phyloP scores from a whole-genome alignment of 306 rosid species.

The Amphicarpaea edgeworthii region DNA sequence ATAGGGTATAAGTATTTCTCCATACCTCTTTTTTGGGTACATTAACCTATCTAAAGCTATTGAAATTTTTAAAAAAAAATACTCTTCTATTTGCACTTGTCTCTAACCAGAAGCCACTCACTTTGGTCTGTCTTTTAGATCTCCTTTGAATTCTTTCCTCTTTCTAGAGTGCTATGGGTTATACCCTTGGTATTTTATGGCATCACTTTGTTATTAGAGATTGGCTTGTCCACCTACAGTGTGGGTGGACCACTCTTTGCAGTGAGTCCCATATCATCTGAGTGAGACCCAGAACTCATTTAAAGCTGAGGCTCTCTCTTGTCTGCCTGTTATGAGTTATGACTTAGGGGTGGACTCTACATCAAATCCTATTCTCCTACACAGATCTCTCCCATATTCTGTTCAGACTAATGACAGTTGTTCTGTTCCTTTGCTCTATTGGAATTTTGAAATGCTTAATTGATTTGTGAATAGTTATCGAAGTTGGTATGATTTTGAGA shows the following conservation, averaged over 20 bases:
- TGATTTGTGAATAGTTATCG: constrained; percentile 6
- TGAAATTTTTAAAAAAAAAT: constrained; percentile 14
- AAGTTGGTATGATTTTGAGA: constrained; percentile 14
- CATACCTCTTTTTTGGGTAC: background rate
- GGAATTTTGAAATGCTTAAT: constrained; percentile 24
- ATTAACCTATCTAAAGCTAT: background rate
- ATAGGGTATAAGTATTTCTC: constrained; percentile 76
- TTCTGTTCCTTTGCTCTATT: constrained; percentile 1
- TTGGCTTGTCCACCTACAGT: background rate
- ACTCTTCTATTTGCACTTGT: constrained; percentile 12
- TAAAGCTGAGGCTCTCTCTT: background rate
- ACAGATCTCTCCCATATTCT: background rate
- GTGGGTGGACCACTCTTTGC: constrained; percentile 14
- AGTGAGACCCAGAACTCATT: background rate
- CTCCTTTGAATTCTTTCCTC: background rate
- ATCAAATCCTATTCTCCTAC: background rate
- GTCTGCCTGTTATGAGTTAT: constrained; percentile 5
- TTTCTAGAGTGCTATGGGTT: background rate
- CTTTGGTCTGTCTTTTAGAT: background rate
- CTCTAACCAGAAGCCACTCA: background rate
- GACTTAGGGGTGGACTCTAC: constrained; percentile 11
- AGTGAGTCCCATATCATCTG: constrained; percentile 32
- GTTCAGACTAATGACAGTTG: background rate
- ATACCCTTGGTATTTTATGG: background rate
- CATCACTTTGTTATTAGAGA: constrained; percentile 26